phyloP scores from a whole-genome alignment of 148 eudicot genomes.

The Arbutus unedo region DNA sequence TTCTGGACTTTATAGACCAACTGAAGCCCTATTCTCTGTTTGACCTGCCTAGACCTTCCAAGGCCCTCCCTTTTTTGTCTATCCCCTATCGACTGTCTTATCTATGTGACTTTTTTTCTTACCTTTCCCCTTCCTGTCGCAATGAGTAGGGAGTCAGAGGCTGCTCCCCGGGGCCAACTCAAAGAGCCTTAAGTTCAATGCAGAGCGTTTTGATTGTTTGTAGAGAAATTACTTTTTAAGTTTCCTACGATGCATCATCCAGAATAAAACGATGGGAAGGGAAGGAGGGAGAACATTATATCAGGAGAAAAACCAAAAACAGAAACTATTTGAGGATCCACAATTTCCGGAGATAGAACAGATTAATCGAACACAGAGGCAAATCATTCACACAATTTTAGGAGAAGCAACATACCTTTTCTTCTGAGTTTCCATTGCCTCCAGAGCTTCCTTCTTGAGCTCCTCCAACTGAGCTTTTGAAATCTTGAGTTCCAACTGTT shows the following conservation, averaged over 20 bases:
- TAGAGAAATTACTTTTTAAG: background rate
- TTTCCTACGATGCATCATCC: background rate
- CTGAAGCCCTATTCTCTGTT: too few relatives aligned
- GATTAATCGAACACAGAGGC: background rate
- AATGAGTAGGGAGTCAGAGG: too few relatives aligned
- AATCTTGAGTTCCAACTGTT: constrained; percentile 73
- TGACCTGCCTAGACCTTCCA: too few relatives aligned
- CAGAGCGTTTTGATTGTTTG: too few relatives aligned
- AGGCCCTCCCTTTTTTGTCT: too few relatives aligned
- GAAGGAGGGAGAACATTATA: background rate
- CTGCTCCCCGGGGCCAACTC: too few relatives aligned
- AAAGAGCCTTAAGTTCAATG: too few relatives aligned
- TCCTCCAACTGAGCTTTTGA: constrained; percentile 87
- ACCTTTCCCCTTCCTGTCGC: too few relatives aligned
- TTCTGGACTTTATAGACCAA: too few relatives aligned
- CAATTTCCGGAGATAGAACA: background rate
- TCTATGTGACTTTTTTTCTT: too few relatives aligned
- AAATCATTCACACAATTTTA: background rate
- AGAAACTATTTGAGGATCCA: background rate
- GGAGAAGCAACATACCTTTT: constrained; percentile 53
- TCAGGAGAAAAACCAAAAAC: background rate
- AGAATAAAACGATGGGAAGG: background rate
- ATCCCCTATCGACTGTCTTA: too few relatives aligned
- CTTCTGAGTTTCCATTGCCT: constrained; percentile 93
- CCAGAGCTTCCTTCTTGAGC: constrained; percentile 82